Base-by-base conservation (phyloP, 768 basidiomycete species). In the Gloeopeniophorella convolvens region DNA sequence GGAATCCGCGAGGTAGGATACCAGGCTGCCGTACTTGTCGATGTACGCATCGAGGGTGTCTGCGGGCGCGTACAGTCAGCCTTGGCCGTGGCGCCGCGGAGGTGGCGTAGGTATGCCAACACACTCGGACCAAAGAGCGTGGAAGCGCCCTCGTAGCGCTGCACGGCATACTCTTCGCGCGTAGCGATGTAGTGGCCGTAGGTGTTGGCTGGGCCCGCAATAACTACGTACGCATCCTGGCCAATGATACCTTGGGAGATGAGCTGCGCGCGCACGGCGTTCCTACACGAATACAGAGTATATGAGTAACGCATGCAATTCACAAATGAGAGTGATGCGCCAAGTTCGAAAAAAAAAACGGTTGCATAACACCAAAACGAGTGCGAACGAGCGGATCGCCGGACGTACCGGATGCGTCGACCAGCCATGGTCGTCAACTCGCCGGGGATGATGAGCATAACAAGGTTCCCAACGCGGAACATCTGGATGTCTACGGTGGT, bases 361-460 rank as follows among this genome's bases (percentile, higher is more conserved):
- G 27, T 42, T 31, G 50, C 37, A 52, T 58, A 20, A 39, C 31
- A 2, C 54, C 35, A 42, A 21, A 30, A 13, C 28, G 18, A 33
- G 23, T 34, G n/a, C n/a, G n/a, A n/a, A n/a, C 27, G 50, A 30
- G 43, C 6, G 63, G 28, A 32, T 34, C 18, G 7, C 39, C 41
- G 43, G 44, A 54, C 77, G 42, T 49, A 85, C 83, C 86, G 76
- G 48, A 89, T 72, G 33, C 88, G 76, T 52, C 88, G 69, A 12
- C 87, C 87, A 32, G 85, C 73, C 88, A 89, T 89, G 3, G 88
- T 90, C 5, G 87, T 89, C 50, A 87, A 65, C 64, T 90, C 88
- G 26, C 85, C 84, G 15, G 86, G 85, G 60, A 88, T 77, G 56
- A 87, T 73, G 50, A 87, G 70, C 64, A 88, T 80, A 46, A 88